phyloP scores from a whole-genome alignment of 2,329 filamentous ascomycete species.

The Epichloe glyceriae region DNA sequence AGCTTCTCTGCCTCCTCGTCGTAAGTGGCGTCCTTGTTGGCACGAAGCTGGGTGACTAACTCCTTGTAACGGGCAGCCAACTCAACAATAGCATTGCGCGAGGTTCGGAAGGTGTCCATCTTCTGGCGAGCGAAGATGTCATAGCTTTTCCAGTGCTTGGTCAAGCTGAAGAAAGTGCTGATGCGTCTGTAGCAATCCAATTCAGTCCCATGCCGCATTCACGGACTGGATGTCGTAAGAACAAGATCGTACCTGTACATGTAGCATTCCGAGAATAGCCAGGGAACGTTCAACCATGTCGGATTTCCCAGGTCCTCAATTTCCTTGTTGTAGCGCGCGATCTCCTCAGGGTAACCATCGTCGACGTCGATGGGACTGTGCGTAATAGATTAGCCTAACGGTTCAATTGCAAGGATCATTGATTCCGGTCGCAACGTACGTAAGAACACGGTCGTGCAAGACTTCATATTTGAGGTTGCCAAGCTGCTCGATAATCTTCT shows the following conservation, averaged over 20 bases:
- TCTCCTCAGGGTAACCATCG: slow-evolving; percentile 68
- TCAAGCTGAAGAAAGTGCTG: slow-evolving; percentile 62
- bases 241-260: slow-evolving; percentile 54
- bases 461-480: slow-evolving; percentile 86
- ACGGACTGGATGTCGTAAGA: neutral
- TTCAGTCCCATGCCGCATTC: neutral
- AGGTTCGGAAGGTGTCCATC: slow-evolving; percentile 82
- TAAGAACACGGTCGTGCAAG: slow-evolving; percentile 72
- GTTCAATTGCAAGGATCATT: neutral
- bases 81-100: slow-evolving; percentile 72
- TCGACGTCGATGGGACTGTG: slow-evolving; percentile 53
- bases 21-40: slow-evolving; percentile 35
- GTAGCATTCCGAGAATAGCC: slow-evolving; percentile 92
- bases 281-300: slow-evolving; percentile 73
- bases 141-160: slow-evolving; percentile 75
- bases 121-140: slow-evolving; percentile 87
- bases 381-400: slow-evolving; percentile 2
- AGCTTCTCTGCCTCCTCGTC: slow-evolving; percentile 60
- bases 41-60: slow-evolving; percentile 52
- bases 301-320: slow-evolving; percentile 59
- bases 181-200: slow-evolving; percentile 45
- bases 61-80: slow-evolving; percentile 68
- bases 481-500: slow-evolving; percentile 68
- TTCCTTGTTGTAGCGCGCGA: slow-evolving; percentile 76
- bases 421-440: slow-evolving; percentile 35